Evolutionary conservation across 176 grass and related monocot genomes (phyloP), one percentile per base, ranked within the genome.

Genomic region (Bonia amplexicaulis): DNA sequence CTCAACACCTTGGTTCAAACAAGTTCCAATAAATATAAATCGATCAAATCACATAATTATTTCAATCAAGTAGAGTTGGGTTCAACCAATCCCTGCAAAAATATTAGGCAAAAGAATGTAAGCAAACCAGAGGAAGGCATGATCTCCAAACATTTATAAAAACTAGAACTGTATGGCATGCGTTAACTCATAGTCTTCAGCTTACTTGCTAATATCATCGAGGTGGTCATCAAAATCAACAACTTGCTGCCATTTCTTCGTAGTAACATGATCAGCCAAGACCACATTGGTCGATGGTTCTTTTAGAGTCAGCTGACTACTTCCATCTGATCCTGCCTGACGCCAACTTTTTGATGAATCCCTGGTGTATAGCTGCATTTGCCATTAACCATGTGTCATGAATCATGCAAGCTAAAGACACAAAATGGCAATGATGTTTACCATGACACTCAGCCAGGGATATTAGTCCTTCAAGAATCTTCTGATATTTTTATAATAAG

Each of bases 161-260:
- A 40, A 70, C 66, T n/a, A 8, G 6, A 63, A 63, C 35, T 58
- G 22, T 15, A 64, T 77, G 40, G 13, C 10, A 71, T 26, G 74
- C 71, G 26, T 31, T 70, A 35, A 48, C 3, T 45, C 57, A 25
- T 17, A 6, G 11, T 49, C 37, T 53, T 35, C 17, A 74, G 74
- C 93, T 86, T 90, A 99, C 96, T 91, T 99, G 96, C 96, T 96
- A 63, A 99, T 96, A 82, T 99, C 96, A 92, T 96, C 88, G 25
- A 99, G 91, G 85, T 99, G 96, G 64, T 99, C 96, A 12, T 99
- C 96, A 9, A 99, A 99, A 93, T 99, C 96, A 69, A 90, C 84
- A 85, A 94, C 80, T 88, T 94, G 62, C 88, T 92, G 81, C 93
- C 90, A 96, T 89, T 96, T 99, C 60, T 96, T 87, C 19, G 91